Conservation (phyloP, 495 filamentous ascomycete species). For the Penicillium verhagenii region DNA sequence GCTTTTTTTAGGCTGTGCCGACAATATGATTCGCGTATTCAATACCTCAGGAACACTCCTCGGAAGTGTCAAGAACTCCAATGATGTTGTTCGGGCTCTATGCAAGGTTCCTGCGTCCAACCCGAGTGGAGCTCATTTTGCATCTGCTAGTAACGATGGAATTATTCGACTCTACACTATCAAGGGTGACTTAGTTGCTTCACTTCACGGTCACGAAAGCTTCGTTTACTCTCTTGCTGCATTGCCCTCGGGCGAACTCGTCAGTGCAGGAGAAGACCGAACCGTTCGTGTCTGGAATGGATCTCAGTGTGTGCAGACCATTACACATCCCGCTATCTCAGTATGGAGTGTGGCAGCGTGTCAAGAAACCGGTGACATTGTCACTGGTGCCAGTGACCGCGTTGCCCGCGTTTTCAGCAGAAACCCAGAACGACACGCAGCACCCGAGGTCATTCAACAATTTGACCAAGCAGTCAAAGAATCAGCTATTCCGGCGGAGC, state of each 20-base stretch:
- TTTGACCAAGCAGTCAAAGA: constrained; percentile 80
- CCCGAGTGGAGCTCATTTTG: constrained; percentile 79
- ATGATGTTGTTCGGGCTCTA: constrained; percentile 81
- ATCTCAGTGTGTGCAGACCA: constrained; percentile 83
- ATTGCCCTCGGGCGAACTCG: constrained; percentile 79
- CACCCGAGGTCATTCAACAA: constrained; percentile 51
- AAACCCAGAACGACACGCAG: constrained; percentile 66
- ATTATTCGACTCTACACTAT: constrained; percentile 82
- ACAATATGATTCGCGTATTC: constrained; percentile 84
- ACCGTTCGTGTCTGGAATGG: constrained; percentile 87
- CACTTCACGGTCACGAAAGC: constrained; percentile 84
- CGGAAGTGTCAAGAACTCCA: constrained; percentile 65
- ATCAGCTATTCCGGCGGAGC: constrained; percentile 83
- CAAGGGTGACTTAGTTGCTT: constrained; percentile 66
- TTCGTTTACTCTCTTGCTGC: constrained; percentile 88
- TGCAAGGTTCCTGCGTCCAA: constrained; percentile 77
- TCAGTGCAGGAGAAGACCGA: constrained; percentile 90
- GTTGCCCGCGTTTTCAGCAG: constrained; percentile 83
- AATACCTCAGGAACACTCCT: constrained; percentile 62
- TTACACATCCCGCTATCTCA: constrained; percentile 95
- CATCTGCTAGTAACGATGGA: constrained; percentile 85
- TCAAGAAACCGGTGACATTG: constrained; percentile 81
- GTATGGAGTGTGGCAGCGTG: constrained; percentile 91
- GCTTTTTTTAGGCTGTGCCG: constrained; percentile 65
- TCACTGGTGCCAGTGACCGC: constrained; percentile 86